Conservation (phyloP, 2,329 filamentous ascomycete genomes). For the Xylaria sp. region DNA sequence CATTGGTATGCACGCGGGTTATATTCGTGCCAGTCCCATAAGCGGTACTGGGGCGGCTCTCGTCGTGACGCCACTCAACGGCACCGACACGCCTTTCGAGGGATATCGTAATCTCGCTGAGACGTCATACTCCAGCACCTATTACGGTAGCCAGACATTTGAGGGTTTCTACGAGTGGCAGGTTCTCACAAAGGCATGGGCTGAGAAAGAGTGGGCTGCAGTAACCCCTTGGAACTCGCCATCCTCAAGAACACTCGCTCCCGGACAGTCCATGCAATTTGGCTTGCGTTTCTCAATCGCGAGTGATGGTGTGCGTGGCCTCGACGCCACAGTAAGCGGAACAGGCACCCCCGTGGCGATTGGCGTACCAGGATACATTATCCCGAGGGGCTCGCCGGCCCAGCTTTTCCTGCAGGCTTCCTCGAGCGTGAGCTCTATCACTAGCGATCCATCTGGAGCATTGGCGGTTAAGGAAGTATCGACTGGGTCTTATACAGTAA, state of each 20-base stretch:
- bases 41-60: constrained; percentile 64
- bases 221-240: constrained; percentile 66
- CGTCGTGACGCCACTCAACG: constrained; percentile 63
- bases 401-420: constrained; percentile 59
- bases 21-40: constrained; percentile 64
- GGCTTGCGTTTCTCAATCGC: constrained; percentile 65
- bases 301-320: constrained; percentile 55
- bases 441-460: constrained; percentile 53
- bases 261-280: constrained; percentile 59
- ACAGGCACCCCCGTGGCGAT: constrained; percentile 61
- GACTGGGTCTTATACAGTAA: constrained; percentile 55
- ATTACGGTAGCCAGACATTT: constrained; percentile 65
- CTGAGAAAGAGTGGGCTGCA: constrained; percentile 65
- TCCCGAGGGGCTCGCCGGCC: constrained; percentile 60
- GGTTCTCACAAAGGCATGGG: constrained; percentile 63
- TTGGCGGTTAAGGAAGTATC: constrained; percentile 51
- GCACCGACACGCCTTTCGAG: constrained; percentile 61
- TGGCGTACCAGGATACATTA: constrained; percentile 65
- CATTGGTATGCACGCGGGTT: constrained; percentile 69
- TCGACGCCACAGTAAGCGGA: constrained; percentile 59
- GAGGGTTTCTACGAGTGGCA: constrained; percentile 73
- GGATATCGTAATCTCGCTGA: constrained; percentile 66
- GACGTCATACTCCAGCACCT: constrained; percentile 52
- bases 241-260: constrained; percentile 57
- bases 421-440: constrained; percentile 55